Evolutionary conservation across 2,329 filamentous ascomycete genomes (phyloP), one percentile per base, ranked within the genome.

Genomic region (Exserohilum turcica): DNA sequence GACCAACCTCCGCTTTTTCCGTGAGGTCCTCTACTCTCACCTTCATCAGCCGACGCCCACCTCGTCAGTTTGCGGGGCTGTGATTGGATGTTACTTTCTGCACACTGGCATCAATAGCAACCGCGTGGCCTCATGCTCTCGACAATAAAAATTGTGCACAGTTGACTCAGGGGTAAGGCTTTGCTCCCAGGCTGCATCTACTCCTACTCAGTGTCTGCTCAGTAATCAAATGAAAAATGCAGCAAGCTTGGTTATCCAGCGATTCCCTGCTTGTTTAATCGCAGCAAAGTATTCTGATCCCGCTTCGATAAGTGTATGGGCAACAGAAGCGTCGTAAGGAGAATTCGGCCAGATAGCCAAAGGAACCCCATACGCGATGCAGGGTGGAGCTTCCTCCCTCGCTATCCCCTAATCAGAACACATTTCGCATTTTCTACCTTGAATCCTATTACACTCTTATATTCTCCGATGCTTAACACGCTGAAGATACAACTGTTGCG

Each of bases 1-100:
- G 36, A 18, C 16, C 21, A 21, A 33, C 45, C 27, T 53, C 39
- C 51, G 51, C 51, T 49, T 54, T 50, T 40, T 36, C 40, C 50
- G 40, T 50, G 21, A 49, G 33, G 29, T 39, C 19, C 47, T 38
- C 27, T 15, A 19, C 29, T 28, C 29, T 54, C 51, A 54, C 46
- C 29, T 50, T 54, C 51, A 54, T 40, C 45, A 40, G 13, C 44
- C 18, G 18, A 18, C 32, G 19, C 16, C n/a, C 12, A 33, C 27
- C 50, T 21, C 38, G 15, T 24, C 27, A 48, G 27, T 33, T 28
- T 10, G 31, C 5, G 8, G 15, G 15, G 18, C 6, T 16, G 24
- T 24, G 5, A 16, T 27, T 7, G 19, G 9, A 29, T 6, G 36
- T 28, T 6, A 5, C 10, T 18, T 16, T 40, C 7, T 21, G 12